Percentiles rank a stretch among this genome's conserved stretches.
These are phyloP conservation scores for Solanum chmielewskii DNA, from an alignment of 257 asterid species.

Conservation along the genomic window DNA sequence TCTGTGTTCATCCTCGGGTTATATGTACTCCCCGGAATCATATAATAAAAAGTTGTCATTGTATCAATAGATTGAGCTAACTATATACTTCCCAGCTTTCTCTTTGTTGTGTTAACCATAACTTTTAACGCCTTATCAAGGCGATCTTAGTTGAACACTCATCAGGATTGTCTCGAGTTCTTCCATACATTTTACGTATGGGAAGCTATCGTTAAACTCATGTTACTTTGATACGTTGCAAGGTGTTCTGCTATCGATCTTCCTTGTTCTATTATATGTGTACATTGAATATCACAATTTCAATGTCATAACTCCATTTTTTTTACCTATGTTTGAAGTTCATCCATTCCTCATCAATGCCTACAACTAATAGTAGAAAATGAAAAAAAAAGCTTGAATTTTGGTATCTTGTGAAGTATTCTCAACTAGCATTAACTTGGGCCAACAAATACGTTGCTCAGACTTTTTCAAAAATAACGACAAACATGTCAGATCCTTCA, in stretches of 20 bases:
- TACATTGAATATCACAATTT: not conserved
- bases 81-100: not conserved
- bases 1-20: not conserved
- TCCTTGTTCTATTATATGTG: no score
- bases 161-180: not conserved
- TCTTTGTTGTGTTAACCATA: not conserved
- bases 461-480: not conserved
- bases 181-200: not conserved
- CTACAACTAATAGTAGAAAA: not conserved
- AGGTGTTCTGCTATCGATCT: not conserved
- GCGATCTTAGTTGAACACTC: not conserved
- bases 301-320: not conserved
- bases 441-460: not conserved
- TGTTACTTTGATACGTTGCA: not conserved
- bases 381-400: not conserved
- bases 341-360: not conserved
- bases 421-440: not conserved
- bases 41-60: not conserved
- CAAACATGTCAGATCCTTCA: rapidly evolving
- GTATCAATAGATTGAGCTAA: not conserved
- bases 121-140: not conserved
- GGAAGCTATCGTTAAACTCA: not conserved
- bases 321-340: not conserved
- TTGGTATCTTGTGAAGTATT: not conserved
- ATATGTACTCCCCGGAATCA: not conserved